These are phyloP conservation scores for Leccinum disarticulatum DNA, from an alignment of 768 basidiomycete species.

Conservation along the genomic window DNA sequence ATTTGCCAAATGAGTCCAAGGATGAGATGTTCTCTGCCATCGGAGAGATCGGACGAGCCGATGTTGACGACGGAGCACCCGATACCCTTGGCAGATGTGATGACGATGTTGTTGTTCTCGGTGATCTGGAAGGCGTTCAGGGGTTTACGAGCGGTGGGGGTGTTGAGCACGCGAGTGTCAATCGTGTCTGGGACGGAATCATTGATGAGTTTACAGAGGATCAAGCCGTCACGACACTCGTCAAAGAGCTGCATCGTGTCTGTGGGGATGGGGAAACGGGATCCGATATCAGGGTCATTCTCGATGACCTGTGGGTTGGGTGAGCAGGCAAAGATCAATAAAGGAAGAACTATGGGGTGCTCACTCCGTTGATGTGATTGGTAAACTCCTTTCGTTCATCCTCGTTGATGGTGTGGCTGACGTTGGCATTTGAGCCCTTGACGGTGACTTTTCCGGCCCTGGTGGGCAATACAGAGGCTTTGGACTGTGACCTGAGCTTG, in stretches of 20 bases:
- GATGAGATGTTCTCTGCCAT: slow-evolving; percentile 94
- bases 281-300: slow-evolving; percentile 81
- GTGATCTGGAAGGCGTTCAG: slow-evolving; percentile 99
- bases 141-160: slow-evolving; percentile 72
- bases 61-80: slow-evolving; percentile 99
- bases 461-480: slow-evolving; percentile 49
- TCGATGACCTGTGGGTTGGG: slow-evolving; percentile 71
- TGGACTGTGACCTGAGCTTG: slow-evolving; percentile 62
- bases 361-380: slow-evolving; percentile 94
- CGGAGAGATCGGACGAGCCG: slow-evolving; percentile 87
- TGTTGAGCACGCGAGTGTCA: slow-evolving; percentile 97
- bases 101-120: slow-evolving; percentile 99
- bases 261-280: slow-evolving; percentile 88
- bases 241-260: slow-evolving; percentile 99
- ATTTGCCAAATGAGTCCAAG: slow-evolving; percentile 99
- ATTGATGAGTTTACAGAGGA: slow-evolving; percentile 98
- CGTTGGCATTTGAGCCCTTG: slow-evolving; percentile 91
- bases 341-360: slow-evolving; percentile 30
- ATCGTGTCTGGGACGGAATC: slow-evolving; percentile 99
- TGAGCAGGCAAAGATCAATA: not conserved
- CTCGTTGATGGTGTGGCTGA: slow-evolving; percentile 96
- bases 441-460: slow-evolving; percentile 91
- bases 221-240: slow-evolving; percentile 91
- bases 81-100: slow-evolving; percentile 96
- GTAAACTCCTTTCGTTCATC: slow-evolving; percentile 95